Conservation (phyloP, 345 rosid species). For the Erodium maritimum region DNA sequence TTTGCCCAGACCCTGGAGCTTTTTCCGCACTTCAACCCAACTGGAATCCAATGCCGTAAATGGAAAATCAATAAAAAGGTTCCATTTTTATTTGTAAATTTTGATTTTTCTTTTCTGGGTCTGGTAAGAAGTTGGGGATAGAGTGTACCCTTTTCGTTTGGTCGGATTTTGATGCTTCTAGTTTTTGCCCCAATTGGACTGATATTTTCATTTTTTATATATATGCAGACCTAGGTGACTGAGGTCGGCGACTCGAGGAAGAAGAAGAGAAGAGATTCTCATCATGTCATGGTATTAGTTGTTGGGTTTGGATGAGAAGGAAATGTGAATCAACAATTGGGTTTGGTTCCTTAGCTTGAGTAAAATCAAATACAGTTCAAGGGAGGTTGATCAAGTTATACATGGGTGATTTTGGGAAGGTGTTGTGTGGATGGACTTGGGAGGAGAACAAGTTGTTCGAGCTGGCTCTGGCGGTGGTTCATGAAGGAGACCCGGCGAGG, state of each 20-base stretch:
- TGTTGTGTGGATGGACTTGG: constrained; percentile 55
- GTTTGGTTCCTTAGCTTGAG: constrained; percentile 3
- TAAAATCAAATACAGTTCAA: no score
- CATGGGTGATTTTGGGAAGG: constrained; percentile 26
- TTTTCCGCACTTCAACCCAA: constrained; percentile 14
- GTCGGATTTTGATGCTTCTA: constrained; percentile 1
- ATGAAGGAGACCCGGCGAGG: constrained; percentile 44
- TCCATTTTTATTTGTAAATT: constrained; percentile 2
- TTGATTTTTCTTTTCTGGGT: no score
- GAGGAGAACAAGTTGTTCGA: constrained; percentile 70
- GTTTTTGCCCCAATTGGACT: constrained; percentile 14
- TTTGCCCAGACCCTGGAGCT: neutral
- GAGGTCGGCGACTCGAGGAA: no score
- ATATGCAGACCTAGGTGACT: no score
- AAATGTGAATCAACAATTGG: constrained; percentile 11
- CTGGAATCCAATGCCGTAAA: constrained; percentile 23
- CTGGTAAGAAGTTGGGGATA: no score
- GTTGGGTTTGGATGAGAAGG: neutral
- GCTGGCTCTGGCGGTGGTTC: constrained; percentile 54
- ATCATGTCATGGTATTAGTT: no score
- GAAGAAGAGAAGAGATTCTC: no score
- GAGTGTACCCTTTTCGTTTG: no score
- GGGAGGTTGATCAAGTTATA: neutral
- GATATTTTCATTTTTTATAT: constrained; percentile 1
- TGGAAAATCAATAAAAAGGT: neutral